Percentiles rank a stretch among this genome's conserved stretches.
Conservation (phyloP, 1,284 basidiomycete genomes). For the Fomes fomentarius region DNA sequence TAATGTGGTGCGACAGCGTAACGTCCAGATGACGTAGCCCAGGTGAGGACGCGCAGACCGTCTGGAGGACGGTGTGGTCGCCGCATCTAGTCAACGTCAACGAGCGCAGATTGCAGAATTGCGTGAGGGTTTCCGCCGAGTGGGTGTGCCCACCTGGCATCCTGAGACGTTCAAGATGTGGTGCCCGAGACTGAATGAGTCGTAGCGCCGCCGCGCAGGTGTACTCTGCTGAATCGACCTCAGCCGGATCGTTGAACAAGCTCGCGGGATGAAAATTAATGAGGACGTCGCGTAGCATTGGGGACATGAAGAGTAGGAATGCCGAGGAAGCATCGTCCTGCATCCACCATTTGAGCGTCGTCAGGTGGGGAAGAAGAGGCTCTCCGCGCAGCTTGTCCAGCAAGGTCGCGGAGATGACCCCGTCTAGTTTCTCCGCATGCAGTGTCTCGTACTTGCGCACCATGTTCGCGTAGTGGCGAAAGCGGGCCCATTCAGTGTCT, state of each 20-base stretch:
- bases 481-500: conserved; percentile 1
- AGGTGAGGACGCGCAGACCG: too few relatives aligned
- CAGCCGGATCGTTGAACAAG: not conserved
- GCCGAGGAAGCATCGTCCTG: not conserved
- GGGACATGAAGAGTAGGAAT: conserved; percentile 1
- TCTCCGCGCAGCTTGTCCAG: not conserved
- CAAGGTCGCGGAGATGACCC: not conserved
- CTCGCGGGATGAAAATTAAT: not conserved
- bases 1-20: too few relatives aligned
- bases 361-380: conserved; percentile 4
- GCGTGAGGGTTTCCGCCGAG: too few relatives aligned
- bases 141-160: too few relatives aligned
- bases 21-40: too few relatives aligned
- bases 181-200: not conserved
- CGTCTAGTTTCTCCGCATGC: not conserved
- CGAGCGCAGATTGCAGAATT: too few relatives aligned
- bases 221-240: not conserved
- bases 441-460: not conserved
- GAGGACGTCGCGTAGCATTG: not conserved
- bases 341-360: not conserved
- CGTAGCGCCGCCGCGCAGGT: conserved; percentile 3
- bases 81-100: too few relatives aligned
- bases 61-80: too few relatives aligned
- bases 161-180: not conserved
- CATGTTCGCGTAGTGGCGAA: not conserved